Evolutionary conservation across 1,284 basidiomycete genomes (phyloP).

Genomic region (Ceratobasidium sp.): DNA sequence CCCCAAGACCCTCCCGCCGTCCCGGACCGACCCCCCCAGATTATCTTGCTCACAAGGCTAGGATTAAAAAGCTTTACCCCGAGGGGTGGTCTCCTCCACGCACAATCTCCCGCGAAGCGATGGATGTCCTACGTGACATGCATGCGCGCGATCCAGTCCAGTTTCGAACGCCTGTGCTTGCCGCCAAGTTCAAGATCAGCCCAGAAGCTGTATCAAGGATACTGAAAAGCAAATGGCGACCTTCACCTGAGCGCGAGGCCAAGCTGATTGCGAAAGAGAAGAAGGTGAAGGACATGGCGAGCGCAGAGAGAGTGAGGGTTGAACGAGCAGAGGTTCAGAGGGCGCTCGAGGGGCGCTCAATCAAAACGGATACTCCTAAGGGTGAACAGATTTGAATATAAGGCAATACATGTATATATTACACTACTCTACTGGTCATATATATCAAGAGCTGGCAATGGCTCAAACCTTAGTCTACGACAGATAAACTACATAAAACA

Average conservation of each 20-base stretch:
- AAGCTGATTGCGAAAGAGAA: conserved; percentile 61
- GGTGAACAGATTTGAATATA: background rate
- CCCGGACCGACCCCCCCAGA: conserved; percentile 66
- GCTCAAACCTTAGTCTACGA: conserved; percentile 21
- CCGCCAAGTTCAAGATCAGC: conserved; percentile 85
- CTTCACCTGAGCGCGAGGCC: conserved; percentile 58
- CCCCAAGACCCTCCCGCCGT: conserved; percentile 13
- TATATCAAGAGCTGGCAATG: conserved; percentile 11
- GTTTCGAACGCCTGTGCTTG: conserved; percentile 79
- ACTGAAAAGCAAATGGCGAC: conserved; percentile 84
- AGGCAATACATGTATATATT: conserved; percentile 13
- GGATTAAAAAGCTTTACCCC: conserved; percentile 75
- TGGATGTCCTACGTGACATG: conserved; percentile 85
- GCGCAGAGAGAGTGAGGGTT: conserved; percentile 56
- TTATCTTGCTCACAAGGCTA: conserved; percentile 69
- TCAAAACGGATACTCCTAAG: background rate
- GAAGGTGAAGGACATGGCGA: conserved; percentile 69
- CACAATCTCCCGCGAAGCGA: conserved; percentile 90
- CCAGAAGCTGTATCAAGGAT: conserved; percentile 90
- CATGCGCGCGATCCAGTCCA: conserved; percentile 77
- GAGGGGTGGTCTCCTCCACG: conserved; percentile 88
- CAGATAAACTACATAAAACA: conserved; percentile 35
- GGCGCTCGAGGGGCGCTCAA: conserved; percentile 25
- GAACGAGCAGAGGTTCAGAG: conserved; percentile 9
- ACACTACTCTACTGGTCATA: conserved; percentile 26